phyloP scores from a whole-genome alignment of 2,329 filamentous ascomycete species.

The Cryphonectria radicalis region DNA sequence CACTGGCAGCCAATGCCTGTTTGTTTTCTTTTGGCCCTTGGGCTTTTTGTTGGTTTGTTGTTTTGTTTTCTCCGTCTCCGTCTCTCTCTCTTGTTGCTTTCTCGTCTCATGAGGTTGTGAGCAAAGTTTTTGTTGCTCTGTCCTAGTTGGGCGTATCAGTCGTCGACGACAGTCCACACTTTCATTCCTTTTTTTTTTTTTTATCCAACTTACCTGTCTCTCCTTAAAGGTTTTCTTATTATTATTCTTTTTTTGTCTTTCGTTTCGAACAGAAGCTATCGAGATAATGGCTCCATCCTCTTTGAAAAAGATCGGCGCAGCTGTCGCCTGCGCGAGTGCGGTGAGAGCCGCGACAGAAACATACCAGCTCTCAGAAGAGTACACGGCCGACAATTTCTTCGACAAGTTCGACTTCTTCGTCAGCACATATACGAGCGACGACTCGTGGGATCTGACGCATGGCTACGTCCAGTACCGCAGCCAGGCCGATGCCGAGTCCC shows the following conservation, averaged over 20 bases:
- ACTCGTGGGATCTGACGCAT: conserved; percentile 59
- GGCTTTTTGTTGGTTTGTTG: background rate
- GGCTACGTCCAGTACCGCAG: conserved; percentile 65
- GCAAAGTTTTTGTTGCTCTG: conserved; percentile 16
- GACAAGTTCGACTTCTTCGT: conserved; percentile 49
- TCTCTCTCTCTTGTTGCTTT: background rate
- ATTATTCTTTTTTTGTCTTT: background rate
- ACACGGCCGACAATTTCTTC: conserved; percentile 47
- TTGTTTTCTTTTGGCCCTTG: background rate
- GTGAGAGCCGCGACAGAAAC: conserved; percentile 22
- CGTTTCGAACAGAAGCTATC: background rate
- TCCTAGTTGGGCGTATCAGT: conserved; percentile 15
- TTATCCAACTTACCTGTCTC: conserved; percentile 14
- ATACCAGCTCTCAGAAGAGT: conserved; percentile 19
- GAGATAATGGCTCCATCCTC: conserved; percentile 25
- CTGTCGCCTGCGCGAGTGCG: conserved; percentile 23
- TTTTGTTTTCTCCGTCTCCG: background rate
- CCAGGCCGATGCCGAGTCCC: conserved; percentile 39
- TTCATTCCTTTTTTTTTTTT: background rate
- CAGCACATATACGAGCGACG: conserved; percentile 28
- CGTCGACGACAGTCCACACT: conserved; percentile 18
- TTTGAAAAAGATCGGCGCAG: conserved; percentile 25
- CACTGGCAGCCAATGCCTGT: conserved; percentile 1
- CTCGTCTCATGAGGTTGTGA: background rate
- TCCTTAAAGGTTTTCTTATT: conserved; percentile 2